Evolutionary conservation across 129 eudicot species (phyloP).

Genomic region (Silybum marianum): DNA sequence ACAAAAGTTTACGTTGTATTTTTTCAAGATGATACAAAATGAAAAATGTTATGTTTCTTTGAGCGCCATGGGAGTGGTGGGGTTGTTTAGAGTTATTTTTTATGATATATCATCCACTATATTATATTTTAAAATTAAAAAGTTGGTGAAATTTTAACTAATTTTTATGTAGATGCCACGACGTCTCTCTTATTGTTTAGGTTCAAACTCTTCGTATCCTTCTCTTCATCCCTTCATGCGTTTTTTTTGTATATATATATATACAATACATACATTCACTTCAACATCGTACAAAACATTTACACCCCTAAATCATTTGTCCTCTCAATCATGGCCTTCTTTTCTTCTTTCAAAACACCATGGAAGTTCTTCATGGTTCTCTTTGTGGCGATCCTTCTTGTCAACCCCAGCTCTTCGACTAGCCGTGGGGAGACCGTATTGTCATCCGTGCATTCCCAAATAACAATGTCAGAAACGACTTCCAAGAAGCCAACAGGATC

Average conservation of each 20-base stretch:
- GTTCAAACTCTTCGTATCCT: background rate
- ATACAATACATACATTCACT: background rate
- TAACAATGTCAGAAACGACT: conserved; percentile 15
- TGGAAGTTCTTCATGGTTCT: conserved; percentile 27
- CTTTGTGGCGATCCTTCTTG: conserved; percentile 29
- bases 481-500: conserved; percentile 10
- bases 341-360: conserved; percentile 22
- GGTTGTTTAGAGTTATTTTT: too few species aligned
- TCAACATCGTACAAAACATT: background rate
- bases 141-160: background rate
- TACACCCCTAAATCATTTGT: background rate
- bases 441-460: background rate
- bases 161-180: background rate
- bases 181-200: background rate
- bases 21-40: too few species aligned
- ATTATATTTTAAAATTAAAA: too few species aligned
- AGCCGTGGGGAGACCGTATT: conserved; percentile 32
- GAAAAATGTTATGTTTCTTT: too few species aligned
- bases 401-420: conserved; percentile 25
- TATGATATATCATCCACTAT: too few species aligned
- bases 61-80: too few species aligned
- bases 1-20: too few species aligned
- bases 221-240: background rate
- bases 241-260: background rate
- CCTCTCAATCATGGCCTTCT: conserved; percentile 24